phyloP scores from a whole-genome alignment of 768 basidiomycete genomes.

The Lactifluus volemus region DNA sequence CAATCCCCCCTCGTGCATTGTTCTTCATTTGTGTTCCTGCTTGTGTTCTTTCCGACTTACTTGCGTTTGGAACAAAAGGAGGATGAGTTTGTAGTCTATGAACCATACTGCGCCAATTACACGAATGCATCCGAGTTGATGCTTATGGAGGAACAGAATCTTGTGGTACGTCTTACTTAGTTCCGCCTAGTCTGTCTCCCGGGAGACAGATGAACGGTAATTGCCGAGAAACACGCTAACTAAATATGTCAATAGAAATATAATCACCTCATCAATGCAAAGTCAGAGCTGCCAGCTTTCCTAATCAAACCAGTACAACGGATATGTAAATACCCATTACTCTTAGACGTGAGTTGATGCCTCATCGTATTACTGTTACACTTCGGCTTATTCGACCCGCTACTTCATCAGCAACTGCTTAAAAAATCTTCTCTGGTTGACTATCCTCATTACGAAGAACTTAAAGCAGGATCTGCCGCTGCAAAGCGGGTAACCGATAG shows the following conservation, averaged over 20 bases:
- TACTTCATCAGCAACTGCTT: slow-evolving; percentile 49
- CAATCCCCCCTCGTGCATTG: slow-evolving; percentile 28
- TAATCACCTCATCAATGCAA: slow-evolving; percentile 80
- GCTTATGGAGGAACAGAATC: slow-evolving; percentile 76
- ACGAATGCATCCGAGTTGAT: slow-evolving; percentile 79
- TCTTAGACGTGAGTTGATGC: slow-evolving; percentile 65
- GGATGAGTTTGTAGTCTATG: slow-evolving; percentile 91
- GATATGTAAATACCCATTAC: slow-evolving; percentile 95
- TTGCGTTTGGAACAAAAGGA: slow-evolving; percentile 61
- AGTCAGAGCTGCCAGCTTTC: slow-evolving; percentile 90
- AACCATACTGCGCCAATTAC: slow-evolving; percentile 96
- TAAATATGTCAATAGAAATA: slow-evolving; percentile 43
- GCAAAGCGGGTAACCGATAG: slow-evolving; percentile 90
- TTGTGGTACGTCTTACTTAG: slow-evolving; percentile 51
- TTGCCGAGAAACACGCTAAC: slow-evolving; percentile 12
- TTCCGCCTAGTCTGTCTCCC: neutral
- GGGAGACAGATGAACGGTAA: neutral
- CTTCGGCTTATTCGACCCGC: slow-evolving; percentile 7
- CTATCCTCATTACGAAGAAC: slow-evolving; percentile 69
- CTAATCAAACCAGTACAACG: slow-evolving; percentile 98
- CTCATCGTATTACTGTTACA: slow-evolving; percentile 16
- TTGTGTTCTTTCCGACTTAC: slow-evolving; percentile 3
- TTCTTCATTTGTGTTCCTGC: slow-evolving; percentile 24
- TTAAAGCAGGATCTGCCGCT: slow-evolving; percentile 75
- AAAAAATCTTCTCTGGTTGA: slow-evolving; percentile 56